These are phyloP conservation scores for Botrytis tulipae DNA, from an alignment of 2,329 filamentous ascomycete genomes.

Conservation along the genomic window DNA sequence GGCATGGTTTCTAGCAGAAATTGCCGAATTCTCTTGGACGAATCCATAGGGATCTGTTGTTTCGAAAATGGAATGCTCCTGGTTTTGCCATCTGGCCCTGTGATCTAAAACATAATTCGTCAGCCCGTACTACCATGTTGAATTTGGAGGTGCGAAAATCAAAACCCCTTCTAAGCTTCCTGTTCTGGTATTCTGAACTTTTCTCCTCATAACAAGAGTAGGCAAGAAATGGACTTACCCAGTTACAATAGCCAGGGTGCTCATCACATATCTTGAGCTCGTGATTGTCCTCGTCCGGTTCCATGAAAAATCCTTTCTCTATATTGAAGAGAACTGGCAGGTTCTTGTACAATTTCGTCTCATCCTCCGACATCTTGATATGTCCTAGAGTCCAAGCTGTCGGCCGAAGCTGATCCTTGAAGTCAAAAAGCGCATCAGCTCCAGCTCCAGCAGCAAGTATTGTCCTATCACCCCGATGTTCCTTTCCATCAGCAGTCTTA, in stretches of 20 bases:
- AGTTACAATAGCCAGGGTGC: slow-evolving; percentile 56
- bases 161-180: not conserved
- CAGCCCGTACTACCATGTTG: not conserved
- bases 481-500: slow-evolving; percentile 43
- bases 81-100: slow-evolving; percentile 14
- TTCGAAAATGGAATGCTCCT: slow-evolving; percentile 29
- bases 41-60: slow-evolving; percentile 46
- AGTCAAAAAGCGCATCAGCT: slow-evolving; percentile 48
- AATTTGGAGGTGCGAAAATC: not conserved
- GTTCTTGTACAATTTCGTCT: slow-evolving; percentile 46
- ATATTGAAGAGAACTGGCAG: slow-evolving; percentile 51
- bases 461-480: slow-evolving; percentile 44
- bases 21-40: slow-evolving; percentile 47
- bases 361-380: slow-evolving; percentile 47
- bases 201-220: not conserved
- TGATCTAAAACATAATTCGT: not conserved
- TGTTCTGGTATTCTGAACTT: not conserved
- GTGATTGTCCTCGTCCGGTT: slow-evolving; percentile 46
- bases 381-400: slow-evolving; percentile 55
- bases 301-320: slow-evolving; percentile 51
- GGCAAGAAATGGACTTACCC: slow-evolving; percentile 32
- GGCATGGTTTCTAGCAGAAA: slow-evolving; percentile 54
- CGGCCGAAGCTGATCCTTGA: slow-evolving; percentile 51
- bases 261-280: slow-evolving; percentile 54
- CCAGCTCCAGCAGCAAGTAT: slow-evolving; percentile 51